Evolutionary conservation across 2,329 filamentous ascomycete species (phyloP).

Genomic region (Aspergillus quadricinctus): DNA sequence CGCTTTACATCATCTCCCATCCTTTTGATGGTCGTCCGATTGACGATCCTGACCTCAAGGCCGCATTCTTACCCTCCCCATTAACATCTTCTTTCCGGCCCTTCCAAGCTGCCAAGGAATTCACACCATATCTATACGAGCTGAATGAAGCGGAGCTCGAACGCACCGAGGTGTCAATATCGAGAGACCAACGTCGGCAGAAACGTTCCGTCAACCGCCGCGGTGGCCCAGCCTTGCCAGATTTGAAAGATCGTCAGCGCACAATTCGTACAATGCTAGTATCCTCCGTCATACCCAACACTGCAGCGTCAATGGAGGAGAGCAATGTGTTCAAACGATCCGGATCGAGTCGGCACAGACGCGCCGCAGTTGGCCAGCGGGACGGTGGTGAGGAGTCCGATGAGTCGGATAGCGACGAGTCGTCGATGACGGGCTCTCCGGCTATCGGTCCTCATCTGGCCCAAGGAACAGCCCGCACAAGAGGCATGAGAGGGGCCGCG

Average conservation of each 20-base stretch:
- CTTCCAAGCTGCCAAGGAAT: constrained; percentile 90
- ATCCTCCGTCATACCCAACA: constrained; percentile 86
- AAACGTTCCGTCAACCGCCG: constrained; percentile 93
- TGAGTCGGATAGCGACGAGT: constrained; percentile 88
- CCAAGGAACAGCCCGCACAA: constrained; percentile 74
- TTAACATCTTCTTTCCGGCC: constrained; percentile 79
- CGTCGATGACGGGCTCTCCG: constrained; percentile 72
- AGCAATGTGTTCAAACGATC: constrained; percentile 82
- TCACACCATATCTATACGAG: constrained; percentile 88
- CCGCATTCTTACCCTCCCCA: constrained; percentile 81
- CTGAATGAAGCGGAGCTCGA: constrained; percentile 87
- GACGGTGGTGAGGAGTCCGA: constrained; percentile 72
- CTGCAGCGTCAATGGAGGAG: constrained; percentile 73
- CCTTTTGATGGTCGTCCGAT: constrained; percentile 91
- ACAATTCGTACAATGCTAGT: constrained; percentile 91
- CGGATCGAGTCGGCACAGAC: constrained; percentile 57
- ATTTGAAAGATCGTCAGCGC: constrained; percentile 88
- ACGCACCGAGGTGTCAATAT: constrained; percentile 85
- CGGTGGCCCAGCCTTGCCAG: constrained; percentile 88
- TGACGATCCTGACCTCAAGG: constrained; percentile 83
- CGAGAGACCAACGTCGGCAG: constrained; percentile 86
- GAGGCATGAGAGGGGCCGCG: constrained; percentile 84
- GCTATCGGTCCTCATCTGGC: constrained; percentile 63
- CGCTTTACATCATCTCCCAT: constrained; percentile 87
- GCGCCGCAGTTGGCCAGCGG: constrained; percentile 52